Base-by-base conservation (phyloP, 1,284 basidiomycete species). In the Coniferiporia weirii region DNA sequence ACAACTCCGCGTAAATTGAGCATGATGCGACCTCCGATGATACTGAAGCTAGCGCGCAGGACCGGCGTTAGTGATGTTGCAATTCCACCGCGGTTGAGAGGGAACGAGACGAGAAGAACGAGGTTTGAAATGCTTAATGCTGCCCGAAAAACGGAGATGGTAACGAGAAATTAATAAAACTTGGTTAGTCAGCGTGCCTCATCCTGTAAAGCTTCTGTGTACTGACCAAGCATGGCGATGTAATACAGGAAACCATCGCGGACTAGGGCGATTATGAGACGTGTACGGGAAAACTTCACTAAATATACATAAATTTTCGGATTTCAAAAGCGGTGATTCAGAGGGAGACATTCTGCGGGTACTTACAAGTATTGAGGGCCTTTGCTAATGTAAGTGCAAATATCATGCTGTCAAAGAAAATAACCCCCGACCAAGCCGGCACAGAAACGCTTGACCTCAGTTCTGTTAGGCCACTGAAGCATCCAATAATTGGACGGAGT, bases 161-260 rank as follows among this genome's bases (percentile, higher is more conserved):
- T 20, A 12, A 7, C 8, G 38, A 40, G 8, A 15, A 2, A 40
- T n/a, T 4, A 50, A 20, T 43, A 12, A 12, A n/a, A 17, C n/a
- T 7, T 17, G n/a, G 15, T 45, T 45, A 15, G 9, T 5, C 8
- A 45, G 8, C 9, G 8, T 46, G 44, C n/a, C n/a, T n/a, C n/a
- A 19, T 58, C n/a, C 17, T 38, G 40, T 36, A 34, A 34, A 10
- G 20, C 19, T 32, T 34, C 17, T 50, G n/a, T 15, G 13, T 36
- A 38, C 56, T 12, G 5, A 58, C 56, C 50, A 7, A 58, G 43
- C 56, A 58, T 58, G 19, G 52, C 32, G 4, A 9, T 13, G 27
- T 58, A 58, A 32, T 58, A 53, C n/a, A 46, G 27, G 15, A 58
- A 58, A n/a, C 56, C 56, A 48, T 58, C 50, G 15, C 56, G 50